Conservation (phyloP, 805 yeast species). For the Kazachstania martiniae region DNA sequence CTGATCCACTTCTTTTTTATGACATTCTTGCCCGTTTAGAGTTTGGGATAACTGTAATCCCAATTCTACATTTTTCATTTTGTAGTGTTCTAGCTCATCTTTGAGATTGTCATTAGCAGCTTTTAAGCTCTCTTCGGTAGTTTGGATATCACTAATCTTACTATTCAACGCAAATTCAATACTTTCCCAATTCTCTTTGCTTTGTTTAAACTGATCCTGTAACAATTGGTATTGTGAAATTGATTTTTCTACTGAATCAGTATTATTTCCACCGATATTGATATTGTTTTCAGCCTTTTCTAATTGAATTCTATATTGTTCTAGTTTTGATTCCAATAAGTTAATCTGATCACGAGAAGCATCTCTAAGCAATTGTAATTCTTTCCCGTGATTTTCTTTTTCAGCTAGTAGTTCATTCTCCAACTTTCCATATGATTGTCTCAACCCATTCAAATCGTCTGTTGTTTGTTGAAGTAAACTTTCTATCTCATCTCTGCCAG, state of each 20-base stretch:
- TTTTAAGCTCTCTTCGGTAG: background rate
- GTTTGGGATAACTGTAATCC: too few relatives aligned
- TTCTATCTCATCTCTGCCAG: background rate
- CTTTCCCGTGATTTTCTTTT: conserved; percentile 12
- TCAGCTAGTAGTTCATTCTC: conserved; percentile 1
- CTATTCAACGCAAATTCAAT: conserved; percentile 57
- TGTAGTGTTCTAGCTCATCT: conserved; percentile 2
- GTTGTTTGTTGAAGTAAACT: background rate
- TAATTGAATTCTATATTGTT: conserved; percentile 49
- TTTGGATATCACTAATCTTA: conserved; percentile 26
- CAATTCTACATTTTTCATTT: too few relatives aligned
- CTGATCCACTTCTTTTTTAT: conserved; percentile 13
- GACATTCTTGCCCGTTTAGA: background rate
- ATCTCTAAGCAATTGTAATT: conserved; percentile 18
- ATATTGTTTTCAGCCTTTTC: conserved; percentile 31
- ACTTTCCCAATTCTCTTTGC: conserved; percentile 73
- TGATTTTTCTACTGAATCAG: conserved; percentile 6
- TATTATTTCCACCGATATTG: background rate
- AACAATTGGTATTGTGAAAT: conserved; percentile 30
- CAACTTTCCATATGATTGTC: conserved; percentile 8
- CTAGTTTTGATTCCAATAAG: conserved; percentile 59
- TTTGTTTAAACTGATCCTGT: conserved; percentile 62
- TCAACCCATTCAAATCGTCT: conserved; percentile 9
- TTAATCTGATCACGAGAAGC: conserved; percentile 37
- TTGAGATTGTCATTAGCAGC: background rate